Evolutionary conservation across 306 rosid genomes (phyloP), one percentile per base, ranked within the genome.

Genomic region (Cyamopsis tetragonoloba): DNA sequence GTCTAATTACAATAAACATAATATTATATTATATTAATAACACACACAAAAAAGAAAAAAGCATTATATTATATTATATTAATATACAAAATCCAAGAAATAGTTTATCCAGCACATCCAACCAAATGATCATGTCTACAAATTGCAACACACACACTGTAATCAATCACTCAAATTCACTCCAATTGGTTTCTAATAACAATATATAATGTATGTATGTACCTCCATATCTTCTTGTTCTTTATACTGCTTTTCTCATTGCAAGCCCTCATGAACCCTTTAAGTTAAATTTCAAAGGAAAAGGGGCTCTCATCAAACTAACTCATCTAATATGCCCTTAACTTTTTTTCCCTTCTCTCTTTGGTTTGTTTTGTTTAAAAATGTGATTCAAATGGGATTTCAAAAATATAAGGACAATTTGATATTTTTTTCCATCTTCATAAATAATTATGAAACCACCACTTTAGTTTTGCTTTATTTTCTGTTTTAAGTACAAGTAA

Each of bases 101-200:
- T 8, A 41, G 46, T 62, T 72, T 62, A 44, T 53, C 14, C 51
- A 73, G 66, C 76, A 67, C 24, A 46, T 26, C 26, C 41, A 58
- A 32, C 15, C 57, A 54, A 62, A 41, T 74, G 55, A 77, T 65
- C 56, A 39, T 38, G 49, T 46, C 75, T 46, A 50, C 31, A 55
- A 37, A 70, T 62, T 49, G 27, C n/a, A 51, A 44, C 74, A 80
- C 83, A 70, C 54, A 44, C 74, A 80, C 83, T 66, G 49, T 61
- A 27, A 65, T 17, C 73, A 82, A 73, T 58, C 78, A 80, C 74
- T 13, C 37, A 56, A 46, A 67, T 63, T 6, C 76, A 74, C 74
- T 71, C 77, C 46, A 70, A 18, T 44, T 64, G 63, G 54, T 57
- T 13, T 14, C 14, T 34, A 17, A n/a, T 19, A 57, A 12, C 27